Evolutionary conservation across 1,284 basidiomycete genomes (phyloP).

Genomic region (Apiotrichum montevideense): DNA sequence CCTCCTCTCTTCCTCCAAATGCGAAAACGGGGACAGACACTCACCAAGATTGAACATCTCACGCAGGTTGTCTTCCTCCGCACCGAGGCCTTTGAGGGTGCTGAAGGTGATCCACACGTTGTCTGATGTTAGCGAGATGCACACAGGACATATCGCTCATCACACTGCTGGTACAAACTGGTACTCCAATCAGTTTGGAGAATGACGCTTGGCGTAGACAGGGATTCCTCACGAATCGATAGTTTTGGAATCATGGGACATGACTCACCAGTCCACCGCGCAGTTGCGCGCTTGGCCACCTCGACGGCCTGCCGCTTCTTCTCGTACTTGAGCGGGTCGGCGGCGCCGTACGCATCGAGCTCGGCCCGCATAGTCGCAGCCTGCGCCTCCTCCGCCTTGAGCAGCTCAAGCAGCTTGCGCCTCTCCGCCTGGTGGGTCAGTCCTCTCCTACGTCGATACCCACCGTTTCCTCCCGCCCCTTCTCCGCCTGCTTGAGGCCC

Average conservation of each 20-base stretch:
- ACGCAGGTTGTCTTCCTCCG: slow-evolving; percentile 23
- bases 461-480: slow-evolving; percentile 61
- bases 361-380: slow-evolving; percentile 51
- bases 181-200: no score
- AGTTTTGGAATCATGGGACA: not conserved
- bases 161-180: no score
- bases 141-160: no score
- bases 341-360: slow-evolving; percentile 62
- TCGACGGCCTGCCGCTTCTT: slow-evolving; percentile 62
- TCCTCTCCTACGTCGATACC: no score
- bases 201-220: no score
- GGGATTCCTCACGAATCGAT: no score
- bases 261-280: slow-evolving; percentile 73
- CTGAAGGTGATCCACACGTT: slow-evolving; percentile 34
- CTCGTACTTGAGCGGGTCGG: slow-evolving; percentile 72
- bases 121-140: slow-evolving; percentile 18
- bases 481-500: slow-evolving; percentile 53
- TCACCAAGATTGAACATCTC: slow-evolving; percentile 32
- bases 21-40: slow-evolving; percentile 1
- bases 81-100: slow-evolving; percentile 1
- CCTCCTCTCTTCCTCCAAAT: no score
- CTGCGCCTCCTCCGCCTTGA: slow-evolving; percentile 32
- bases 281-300: slow-evolving; percentile 68
- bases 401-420: slow-evolving; percentile 48
- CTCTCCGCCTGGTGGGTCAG: slow-evolving; percentile 54